phyloP scores from a whole-genome alignment of 179 eudicot genomes.

The Actinidia arguta region DNA sequence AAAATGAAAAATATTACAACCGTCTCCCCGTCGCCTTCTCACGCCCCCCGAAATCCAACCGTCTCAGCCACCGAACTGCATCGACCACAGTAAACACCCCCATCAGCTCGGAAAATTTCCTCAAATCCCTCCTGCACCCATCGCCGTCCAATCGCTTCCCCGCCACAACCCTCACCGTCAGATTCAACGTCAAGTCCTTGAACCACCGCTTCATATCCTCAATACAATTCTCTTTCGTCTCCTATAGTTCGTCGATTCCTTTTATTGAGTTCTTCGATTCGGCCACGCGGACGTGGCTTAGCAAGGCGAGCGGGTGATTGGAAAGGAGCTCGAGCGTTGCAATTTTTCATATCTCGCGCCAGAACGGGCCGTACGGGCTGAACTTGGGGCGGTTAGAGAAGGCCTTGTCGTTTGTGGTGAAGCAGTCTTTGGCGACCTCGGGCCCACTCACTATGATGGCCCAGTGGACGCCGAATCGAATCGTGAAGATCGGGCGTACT shows the following conservation, averaged over 20 bases:
- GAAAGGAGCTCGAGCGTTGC: conserved; percentile 29
- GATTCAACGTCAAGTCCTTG: neutral
- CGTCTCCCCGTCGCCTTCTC: conserved; percentile 26
- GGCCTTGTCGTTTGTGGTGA: conserved; percentile 29
- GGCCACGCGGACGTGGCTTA: conserved; percentile 23
- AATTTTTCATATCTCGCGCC: conserved; percentile 42
- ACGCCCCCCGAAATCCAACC: conserved; percentile 36
- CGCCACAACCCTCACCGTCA: neutral
- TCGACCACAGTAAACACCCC: conserved; percentile 32
- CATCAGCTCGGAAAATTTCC: conserved; percentile 18
- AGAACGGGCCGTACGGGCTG: conserved; percentile 38
- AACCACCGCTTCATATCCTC: conserved; percentile 40
- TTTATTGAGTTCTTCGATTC: conserved; percentile 9
- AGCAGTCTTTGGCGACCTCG: conserved; percentile 36
- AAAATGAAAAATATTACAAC: too few species aligned
- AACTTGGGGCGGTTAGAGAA: conserved; percentile 33
- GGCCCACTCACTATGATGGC: conserved; percentile 26
- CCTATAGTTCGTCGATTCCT: neutral
- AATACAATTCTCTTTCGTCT: neutral
- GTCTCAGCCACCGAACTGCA: conserved; percentile 32
- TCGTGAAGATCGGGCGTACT: conserved; percentile 31
- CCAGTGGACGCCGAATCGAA: conserved; percentile 25
- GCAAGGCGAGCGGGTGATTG: conserved; percentile 16
- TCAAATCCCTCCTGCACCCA: neutral
- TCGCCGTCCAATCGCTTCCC: neutral